Conservation (phyloP, 2,329 filamentous ascomycete genomes). For the Ophiostoma triangulosporum region DNA sequence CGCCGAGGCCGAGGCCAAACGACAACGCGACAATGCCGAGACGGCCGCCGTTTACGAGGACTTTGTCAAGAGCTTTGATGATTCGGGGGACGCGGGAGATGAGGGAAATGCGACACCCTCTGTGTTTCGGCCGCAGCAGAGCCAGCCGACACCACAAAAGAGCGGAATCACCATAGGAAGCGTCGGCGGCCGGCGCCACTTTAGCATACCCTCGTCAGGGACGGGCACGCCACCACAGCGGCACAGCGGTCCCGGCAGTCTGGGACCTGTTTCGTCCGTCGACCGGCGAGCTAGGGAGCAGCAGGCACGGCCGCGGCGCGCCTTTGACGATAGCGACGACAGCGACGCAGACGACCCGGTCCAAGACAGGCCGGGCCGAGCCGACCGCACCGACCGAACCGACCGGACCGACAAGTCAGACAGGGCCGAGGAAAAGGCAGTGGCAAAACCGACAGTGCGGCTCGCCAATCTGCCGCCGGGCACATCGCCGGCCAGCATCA, state of each 20-base stretch:
- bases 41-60: conserved; percentile 77
- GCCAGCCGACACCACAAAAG: conserved; percentile 17
- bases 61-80: conserved; percentile 69
- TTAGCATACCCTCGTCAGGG: conserved; percentile 37
- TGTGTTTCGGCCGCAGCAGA: conserved; percentile 22
- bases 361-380: background rate
- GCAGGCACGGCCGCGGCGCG: background rate
- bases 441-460: conserved; percentile 48
- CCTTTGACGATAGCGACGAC: conserved; percentile 16
- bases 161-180: conserved; percentile 10
- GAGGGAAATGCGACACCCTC: background rate
- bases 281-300: background rate
- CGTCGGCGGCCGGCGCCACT: conserved; percentile 47
- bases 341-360: background rate
- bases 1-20: conserved; percentile 80
- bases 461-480: conserved; percentile 47
- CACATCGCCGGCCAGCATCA: conserved; percentile 45
- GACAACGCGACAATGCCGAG: conserved; percentile 69
- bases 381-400: background rate
- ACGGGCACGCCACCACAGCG: conserved; percentile 23
- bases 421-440: conserved; percentile 42
- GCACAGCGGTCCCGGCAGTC: conserved; percentile 49
- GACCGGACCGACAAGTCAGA: conserved; percentile 22
- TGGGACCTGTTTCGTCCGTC: conserved; percentile 26
- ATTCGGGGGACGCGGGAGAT: conserved; percentile 33